These are phyloP conservation scores for Fusarium sp. DNA, from an alignment of 2,329 filamentous ascomycete genomes.

Conservation along the genomic window DNA sequence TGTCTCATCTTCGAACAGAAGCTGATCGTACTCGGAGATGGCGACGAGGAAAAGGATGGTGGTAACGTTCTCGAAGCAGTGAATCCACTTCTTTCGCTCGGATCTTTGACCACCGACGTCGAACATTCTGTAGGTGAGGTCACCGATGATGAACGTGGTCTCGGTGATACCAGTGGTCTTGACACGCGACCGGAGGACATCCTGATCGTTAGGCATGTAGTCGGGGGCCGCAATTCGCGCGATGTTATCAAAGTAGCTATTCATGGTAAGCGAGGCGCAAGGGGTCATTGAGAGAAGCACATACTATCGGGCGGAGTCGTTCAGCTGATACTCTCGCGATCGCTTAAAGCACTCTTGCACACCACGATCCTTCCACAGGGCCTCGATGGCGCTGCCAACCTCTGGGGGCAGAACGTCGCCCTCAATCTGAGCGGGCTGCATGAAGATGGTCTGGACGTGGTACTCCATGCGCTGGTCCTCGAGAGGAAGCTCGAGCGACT, in stretches of 20 bases:
- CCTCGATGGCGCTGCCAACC: slow-evolving; percentile 92
- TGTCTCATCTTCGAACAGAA: slow-evolving; percentile 95
- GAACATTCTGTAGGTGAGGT: slow-evolving; percentile 97
- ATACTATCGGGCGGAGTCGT: slow-evolving; percentile 96
- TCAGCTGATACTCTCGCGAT: slow-evolving; percentile 94
- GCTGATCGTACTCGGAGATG: slow-evolving; percentile 96
- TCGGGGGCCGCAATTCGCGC: slow-evolving; percentile 90
- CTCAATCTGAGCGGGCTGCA: slow-evolving; percentile 97
- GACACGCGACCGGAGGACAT: slow-evolving; percentile 94
- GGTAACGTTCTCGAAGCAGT: slow-evolving; percentile 98
- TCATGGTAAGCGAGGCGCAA: slow-evolving; percentile 47
- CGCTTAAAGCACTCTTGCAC: slow-evolving; percentile 96
- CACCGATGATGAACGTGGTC: slow-evolving; percentile 94
- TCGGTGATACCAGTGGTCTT: slow-evolving; percentile 98
- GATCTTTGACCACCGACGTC: slow-evolving; percentile 96
- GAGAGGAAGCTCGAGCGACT: slow-evolving; percentile 80
- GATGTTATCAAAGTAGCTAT: slow-evolving; percentile 95
- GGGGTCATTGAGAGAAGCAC: slow-evolving; percentile 52
- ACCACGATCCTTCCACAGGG: slow-evolving; percentile 91
- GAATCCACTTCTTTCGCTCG: slow-evolving; percentile 99
- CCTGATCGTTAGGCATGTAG: slow-evolving; percentile 95
- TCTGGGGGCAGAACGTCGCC: slow-evolving; percentile 94
- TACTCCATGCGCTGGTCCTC: slow-evolving; percentile 95
- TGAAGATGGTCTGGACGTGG: slow-evolving; percentile 98
- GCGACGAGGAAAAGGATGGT: slow-evolving; percentile 97